Evolutionary conservation across 257 asterid genomes (phyloP), one percentile per base, ranked within the genome.

Genomic region (Solanum paucissectum): DNA sequence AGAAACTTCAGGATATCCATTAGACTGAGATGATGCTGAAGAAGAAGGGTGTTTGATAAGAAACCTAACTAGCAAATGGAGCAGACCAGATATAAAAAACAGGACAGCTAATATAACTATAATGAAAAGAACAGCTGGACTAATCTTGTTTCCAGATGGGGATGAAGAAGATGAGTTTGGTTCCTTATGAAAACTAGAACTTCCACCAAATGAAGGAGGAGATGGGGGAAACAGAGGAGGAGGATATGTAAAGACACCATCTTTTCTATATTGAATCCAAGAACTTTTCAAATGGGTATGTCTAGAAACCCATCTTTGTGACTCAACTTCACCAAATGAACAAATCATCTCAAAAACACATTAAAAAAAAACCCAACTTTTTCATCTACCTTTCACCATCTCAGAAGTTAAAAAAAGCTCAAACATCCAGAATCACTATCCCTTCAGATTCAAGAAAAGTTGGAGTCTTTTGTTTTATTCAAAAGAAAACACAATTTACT

Each of bases 11-110:
- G 95, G 90, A 73, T 93, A 91, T 84, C 92, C 87, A 90, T 89
- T 87, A 33, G 96, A 89, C 62, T 89, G 98, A 88, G 97, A 92
- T 86, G 95, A 86, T 16, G 88, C 73, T 20, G 91, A 75, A 33
- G 90, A 86, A 81, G 98, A 89, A n/a, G 97, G 98, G 85, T 87
- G 93, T 84, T 95, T 97, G 81, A 94, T 91, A 21, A 97, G 99
- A 64, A 95, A 96, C 90, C 99, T 90, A 64, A 97, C 99, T 38
- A 97, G 98, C 90, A 97, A 92, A 90, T 97, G 99, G 44, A 97
- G 98, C 33, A 97, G 90, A 72, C 99, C 99, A 75, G 99, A 97
- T 75, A 97, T 91, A 92, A 97, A 97, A 83, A 96, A 97, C 21
- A 97, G 92, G 66, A 97, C 94, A 79, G 98, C 99, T 87, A 96